Conservation (phyloP, 2,329 filamentous ascomycete genomes). For the Ramularia collo-cygni region DNA sequence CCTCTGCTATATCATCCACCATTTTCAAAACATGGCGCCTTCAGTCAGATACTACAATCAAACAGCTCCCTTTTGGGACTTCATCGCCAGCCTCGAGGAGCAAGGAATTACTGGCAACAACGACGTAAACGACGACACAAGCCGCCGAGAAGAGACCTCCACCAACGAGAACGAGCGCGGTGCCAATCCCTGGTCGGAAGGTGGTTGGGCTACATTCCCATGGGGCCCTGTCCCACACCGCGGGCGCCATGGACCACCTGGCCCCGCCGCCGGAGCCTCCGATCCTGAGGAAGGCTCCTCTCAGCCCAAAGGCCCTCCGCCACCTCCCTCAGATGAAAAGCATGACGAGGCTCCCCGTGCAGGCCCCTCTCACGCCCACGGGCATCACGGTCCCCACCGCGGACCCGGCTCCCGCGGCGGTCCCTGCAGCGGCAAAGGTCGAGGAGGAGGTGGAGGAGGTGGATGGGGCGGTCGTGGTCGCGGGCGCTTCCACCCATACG, state of each 20-base stretch:
- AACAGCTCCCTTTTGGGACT: slow-evolving; percentile 51
- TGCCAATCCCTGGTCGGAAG: slow-evolving; percentile 24
- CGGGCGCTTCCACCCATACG: slow-evolving; percentile 17
- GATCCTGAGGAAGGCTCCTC: slow-evolving; percentile 18
- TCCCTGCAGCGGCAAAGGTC: slow-evolving; percentile 14
- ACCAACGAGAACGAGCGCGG: slow-evolving; percentile 29
- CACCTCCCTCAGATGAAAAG: slow-evolving; percentile 12
- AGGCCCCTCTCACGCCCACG: slow-evolving; percentile 15
- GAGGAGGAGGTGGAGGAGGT: slow-evolving; percentile 26
- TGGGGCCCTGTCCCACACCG: slow-evolving; percentile 26
- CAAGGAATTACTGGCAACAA: slow-evolving; percentile 31
- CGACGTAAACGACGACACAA: slow-evolving; percentile 26
- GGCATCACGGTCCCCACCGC: slow-evolving; percentile 13
- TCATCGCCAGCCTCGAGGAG: slow-evolving; percentile 45
- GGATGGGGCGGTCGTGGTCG: slow-evolving; percentile 18
- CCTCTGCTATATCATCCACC: slow-evolving; percentile 13
- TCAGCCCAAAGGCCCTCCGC: slow-evolving; percentile 17
- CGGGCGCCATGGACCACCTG: slow-evolving; percentile 20
- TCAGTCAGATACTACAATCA: slow-evolving; percentile 48
- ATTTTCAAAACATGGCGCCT: slow-evolving; percentile 37
- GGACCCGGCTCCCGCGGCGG: slow-evolving; percentile 25
- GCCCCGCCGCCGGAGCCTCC: slow-evolving; percentile 13
- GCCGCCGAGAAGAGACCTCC: slow-evolving; percentile 16
- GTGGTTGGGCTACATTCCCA: slow-evolving; percentile 33
- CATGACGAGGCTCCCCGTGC: slow-evolving; percentile 1